Conservation (phyloP, 768 basidiomycete genomes). For the Naganishia kalamii region DNA sequence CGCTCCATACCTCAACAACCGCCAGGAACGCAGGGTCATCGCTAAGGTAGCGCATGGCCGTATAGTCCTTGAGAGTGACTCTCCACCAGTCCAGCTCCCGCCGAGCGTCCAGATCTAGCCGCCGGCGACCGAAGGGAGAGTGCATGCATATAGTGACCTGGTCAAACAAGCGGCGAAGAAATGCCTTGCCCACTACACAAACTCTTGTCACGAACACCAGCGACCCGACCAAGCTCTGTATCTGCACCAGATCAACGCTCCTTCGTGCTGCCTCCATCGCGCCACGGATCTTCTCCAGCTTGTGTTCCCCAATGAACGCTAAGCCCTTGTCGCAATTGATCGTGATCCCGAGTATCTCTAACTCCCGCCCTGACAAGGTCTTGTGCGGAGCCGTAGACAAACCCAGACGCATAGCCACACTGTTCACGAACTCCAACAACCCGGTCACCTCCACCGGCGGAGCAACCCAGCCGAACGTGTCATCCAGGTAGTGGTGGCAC, state of each 20-base stretch:
- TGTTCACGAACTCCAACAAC: neutral
- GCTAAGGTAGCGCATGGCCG: neutral
- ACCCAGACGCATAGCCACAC: neutral
- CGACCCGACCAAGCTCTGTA: neutral
- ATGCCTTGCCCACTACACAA: neutral
- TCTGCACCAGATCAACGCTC: neutral
- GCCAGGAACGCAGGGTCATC: neutral
- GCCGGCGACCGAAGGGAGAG: neutral
- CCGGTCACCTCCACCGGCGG: neutral
- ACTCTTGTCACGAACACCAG: conserved; percentile 1
- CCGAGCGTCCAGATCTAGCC: neutral
- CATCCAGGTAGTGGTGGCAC: neutral
- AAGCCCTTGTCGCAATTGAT: neutral
- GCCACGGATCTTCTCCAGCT: neutral
- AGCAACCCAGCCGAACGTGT: neutral
- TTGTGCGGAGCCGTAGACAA: neutral
- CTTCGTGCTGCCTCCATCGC: neutral
- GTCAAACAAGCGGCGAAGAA: neutral
- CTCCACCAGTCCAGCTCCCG: neutral
- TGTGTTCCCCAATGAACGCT: neutral
- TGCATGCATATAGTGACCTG: neutral
- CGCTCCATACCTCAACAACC: conserved; percentile 19
- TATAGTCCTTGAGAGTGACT: neutral
- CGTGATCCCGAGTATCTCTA: neutral
- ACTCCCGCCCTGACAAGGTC: neutral